phyloP scores from a whole-genome alignment of 2,329 filamentous ascomycete genomes.

The Colletotrichum sp. region DNA sequence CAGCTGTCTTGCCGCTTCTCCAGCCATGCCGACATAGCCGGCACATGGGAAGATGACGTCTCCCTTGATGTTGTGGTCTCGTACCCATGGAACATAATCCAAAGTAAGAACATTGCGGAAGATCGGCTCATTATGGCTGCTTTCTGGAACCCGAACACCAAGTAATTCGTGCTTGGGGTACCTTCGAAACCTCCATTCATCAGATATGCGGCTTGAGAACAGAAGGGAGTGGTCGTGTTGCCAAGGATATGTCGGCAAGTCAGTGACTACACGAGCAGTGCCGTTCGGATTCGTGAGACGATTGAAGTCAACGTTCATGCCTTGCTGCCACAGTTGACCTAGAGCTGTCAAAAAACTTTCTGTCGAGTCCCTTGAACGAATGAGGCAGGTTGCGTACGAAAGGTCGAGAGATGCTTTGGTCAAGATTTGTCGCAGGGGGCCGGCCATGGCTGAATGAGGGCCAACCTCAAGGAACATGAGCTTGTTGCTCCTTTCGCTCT shows the following conservation, averaged over 20 bases:
- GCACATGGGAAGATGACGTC: background rate
- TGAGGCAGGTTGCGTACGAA: background rate
- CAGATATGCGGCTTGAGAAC: background rate
- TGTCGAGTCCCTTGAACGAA: background rate
- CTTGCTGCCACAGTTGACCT: background rate
- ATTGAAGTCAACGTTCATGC: background rate
- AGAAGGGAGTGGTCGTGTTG: background rate
- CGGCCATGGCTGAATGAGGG: background rate
- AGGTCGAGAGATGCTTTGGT: background rate
- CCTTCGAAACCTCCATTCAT: background rate
- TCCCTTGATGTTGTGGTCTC: background rate
- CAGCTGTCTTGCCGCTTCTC: slow-evolving; percentile 1
- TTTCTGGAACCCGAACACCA: background rate
- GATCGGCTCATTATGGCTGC: background rate
- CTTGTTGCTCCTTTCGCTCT: background rate
- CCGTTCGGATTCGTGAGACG: background rate
- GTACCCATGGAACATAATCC: background rate
- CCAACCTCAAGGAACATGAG: slow-evolving; percentile 3
- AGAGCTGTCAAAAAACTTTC: background rate
- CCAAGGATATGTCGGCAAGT: background rate
- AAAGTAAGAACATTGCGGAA: background rate
- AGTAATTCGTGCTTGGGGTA: background rate
- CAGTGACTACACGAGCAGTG: background rate
- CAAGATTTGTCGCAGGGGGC: background rate
- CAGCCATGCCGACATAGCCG: slow-evolving; percentile 2